Base-by-base conservation (phyloP, 768 basidiomycete genomes). In the Boletus barrowsii region DNA sequence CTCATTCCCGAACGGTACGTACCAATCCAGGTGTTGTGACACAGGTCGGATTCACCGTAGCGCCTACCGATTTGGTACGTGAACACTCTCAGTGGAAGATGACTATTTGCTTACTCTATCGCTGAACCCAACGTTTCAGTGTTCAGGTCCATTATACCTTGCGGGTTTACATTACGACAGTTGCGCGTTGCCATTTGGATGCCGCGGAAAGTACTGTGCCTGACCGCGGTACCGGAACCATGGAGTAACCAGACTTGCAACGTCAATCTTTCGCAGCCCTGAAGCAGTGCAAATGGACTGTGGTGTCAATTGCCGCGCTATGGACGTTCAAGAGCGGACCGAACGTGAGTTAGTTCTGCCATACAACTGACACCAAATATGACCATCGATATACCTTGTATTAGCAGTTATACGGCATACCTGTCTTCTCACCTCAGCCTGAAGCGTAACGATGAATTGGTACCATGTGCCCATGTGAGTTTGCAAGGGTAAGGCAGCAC, bases 341-440 rank as follows among this genome's bases (percentile, higher is more conserved):
- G 54, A 48, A 30, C 53, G 59, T 55, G 60, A 55, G 57, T 61
- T n/a, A 6, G 33, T 53, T 20, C 41, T 62, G 63, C 49, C 55
- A 56, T 45, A 53, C 42, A 42, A 52, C 36, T 20, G 36, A 65
- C 57, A 43, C 66, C 50, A 56, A 53, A 63, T 68, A 51, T 5
- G 57, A 50, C 2, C 52, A 53, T 54, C 43, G 35, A 66, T 66
- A 68, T 68, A 44, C 22, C 65, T 60, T 51, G 54, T 68, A 65
- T 60, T 60, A 32, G 66, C 35, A 57, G 51, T 22, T 24, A 24
- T 62, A 66, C 65, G 63, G 63, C 65, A 66, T 60, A 1, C 11
- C 8, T 26, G 22, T 47, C 46, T 50, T 66, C 55, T 58, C 62
- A 48, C 40, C 53, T 42, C n/a, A 45, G 18, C 41, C 47, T 44